Base-by-base conservation (phyloP, 2,329 filamentous ascomycete species). In the Pezicula neosporulosa region DNA sequence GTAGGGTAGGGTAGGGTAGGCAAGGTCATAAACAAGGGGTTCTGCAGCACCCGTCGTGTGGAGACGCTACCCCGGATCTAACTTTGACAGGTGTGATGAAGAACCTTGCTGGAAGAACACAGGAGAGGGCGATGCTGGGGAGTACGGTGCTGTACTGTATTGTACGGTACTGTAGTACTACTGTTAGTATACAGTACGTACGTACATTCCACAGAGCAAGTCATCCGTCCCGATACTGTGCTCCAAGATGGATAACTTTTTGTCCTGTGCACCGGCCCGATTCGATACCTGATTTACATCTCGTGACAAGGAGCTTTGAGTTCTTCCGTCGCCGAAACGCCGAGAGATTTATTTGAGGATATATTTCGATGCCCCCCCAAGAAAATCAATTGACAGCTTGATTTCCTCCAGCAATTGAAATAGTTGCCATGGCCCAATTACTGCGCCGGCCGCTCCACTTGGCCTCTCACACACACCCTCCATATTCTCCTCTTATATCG, bases 391-490 rank as follows among this genome's bases (percentile, higher is more conserved):
- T 42, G 39, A 42, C 24, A 10, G 39, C 13, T 2, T 12, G 39
- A 24, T 35, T 48, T 21, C 47, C 27, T 15, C 27, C 36, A 19
- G 19, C 19, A 19, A 9, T 45, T 24, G n/a, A n/a, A 24, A 49
- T 24, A 44, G 33, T 39, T 33, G 12, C 44, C 41, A 62, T 64
- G 62, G 59, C 60, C 35, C 55, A 60, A 28, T 46, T 51, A 35
- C 52, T 66, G 36, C 59, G 56, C 10, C 56, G 60, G 42, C 60
- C 62, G n/a, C 35, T 63, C 42, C 51, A 56, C 24, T 16, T 47
- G 12, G 51, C 49, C 19, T 27, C 52, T 12, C 48, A 53, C 15
- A 53, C 15, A 30, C 49, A 21, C 50, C 51, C 35, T 48, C 47
- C 21, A n/a, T 10, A 28, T 28, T 44, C 27, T 12, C 42, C n/a